Conservation (phyloP, 805 yeast species). For the Sugiyamaella marilandica region DNA sequence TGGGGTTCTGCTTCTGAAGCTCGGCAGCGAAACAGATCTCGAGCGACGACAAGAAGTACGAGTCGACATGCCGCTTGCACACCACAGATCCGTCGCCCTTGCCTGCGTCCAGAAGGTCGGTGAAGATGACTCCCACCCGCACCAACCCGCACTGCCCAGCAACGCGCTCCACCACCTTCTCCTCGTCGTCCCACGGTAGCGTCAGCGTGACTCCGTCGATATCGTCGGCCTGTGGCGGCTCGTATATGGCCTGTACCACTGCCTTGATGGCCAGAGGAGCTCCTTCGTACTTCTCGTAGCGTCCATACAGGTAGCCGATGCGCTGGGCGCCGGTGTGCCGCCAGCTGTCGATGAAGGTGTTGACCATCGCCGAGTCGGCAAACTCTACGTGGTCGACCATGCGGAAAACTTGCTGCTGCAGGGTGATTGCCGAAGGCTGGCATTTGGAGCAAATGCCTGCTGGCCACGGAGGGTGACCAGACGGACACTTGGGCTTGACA, state of each 20-base stretch:
- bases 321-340: slow-evolving; percentile 83
- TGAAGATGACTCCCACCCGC: slow-evolving; percentile 79
- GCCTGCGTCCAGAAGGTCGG: slow-evolving; percentile 87
- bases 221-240: slow-evolving; percentile 84
- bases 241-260: slow-evolving; percentile 88
- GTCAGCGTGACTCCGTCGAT: slow-evolving; percentile 77
- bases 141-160: slow-evolving; percentile 57
- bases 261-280: slow-evolving; percentile 94
- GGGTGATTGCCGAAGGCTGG: slow-evolving; percentile 91
- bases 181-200: slow-evolving; percentile 47
- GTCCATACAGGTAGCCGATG: slow-evolving; percentile 78
- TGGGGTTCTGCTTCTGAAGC: slow-evolving; percentile 64
- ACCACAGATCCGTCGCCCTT: slow-evolving; percentile 81
- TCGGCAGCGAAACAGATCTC: slow-evolving; percentile 81
- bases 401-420: slow-evolving; percentile 83
- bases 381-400: slow-evolving; percentile 98
- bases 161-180: slow-evolving; percentile 45
- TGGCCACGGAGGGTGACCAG: slow-evolving; percentile 94
- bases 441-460: slow-evolving; percentile 92
- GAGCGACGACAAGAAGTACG: slow-evolving; percentile 83
- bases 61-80: slow-evolving; percentile 87
- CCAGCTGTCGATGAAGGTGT: slow-evolving; percentile 88
- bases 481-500: slow-evolving; percentile 56
- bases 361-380: slow-evolving; percentile 64
- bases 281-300: slow-evolving; percentile 67